Evolutionary conservation across 2,329 filamentous ascomycete genomes (phyloP), one percentile per base, ranked within the genome.

Genomic region (Nannizzia gypsea): DNA sequence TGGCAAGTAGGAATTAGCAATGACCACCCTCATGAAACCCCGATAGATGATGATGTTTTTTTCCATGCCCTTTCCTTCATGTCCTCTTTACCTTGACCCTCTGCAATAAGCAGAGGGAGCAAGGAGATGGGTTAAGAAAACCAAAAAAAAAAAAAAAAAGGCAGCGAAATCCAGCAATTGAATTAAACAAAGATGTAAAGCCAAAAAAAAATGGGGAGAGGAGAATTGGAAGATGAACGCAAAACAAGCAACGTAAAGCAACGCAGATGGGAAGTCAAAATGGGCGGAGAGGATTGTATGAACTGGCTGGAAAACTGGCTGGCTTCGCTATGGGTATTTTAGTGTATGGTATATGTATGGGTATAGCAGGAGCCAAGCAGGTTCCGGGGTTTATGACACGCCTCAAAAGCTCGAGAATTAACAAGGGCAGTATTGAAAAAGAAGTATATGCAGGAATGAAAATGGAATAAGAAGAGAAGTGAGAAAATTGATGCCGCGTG

Each of bases 401-500:
- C 28, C 50, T 28, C 24, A 15, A 34, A 34, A 34, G 17, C n/a
- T 20, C 50, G 15, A 50, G 44, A 54, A 54, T 54, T 54, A 54
- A 54, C 50, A 54, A 54, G 26, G 50, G 28, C 26, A 26, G n/a
- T 54, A 54, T 54, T 54, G 50, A 54, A 34, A 54, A 54, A 52
- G 38, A 50, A 54, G 50, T 54, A 54, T 54, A 20, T 54, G 50
- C 50, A 54, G 50, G 50, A 54, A 54, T 31, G 50, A 34, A 28
- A 54, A 54, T 13, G 24, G n/a, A 26, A 26, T 15, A 3, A 24
- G 15, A 3, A 36, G 40, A 34, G 42, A n/a, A 57, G 22, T 42
- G 38, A n/a, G n/a, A 13, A 24, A 56, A 24, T 11, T 36, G 28
- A 57, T 40, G 34, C 34, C 20, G 24, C 42, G 55, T 36, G 22